Percentiles rank a stretch among this genome's conserved stretches.
Conservation (phyloP, 257 asterid genomes). For the Linderniella brevidens region DNA sequence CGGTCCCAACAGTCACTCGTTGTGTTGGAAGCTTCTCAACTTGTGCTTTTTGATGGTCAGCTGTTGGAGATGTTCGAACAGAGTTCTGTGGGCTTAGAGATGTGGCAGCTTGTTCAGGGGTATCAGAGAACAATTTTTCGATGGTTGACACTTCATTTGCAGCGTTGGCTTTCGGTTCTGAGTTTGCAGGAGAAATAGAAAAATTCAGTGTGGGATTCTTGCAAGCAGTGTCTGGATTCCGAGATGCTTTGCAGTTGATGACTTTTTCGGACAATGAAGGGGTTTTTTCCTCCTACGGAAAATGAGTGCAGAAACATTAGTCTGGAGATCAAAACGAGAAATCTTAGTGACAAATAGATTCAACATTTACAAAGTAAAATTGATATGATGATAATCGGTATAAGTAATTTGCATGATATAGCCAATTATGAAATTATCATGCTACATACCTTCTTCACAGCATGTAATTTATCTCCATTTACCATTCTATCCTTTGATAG, state of each 20-base stretch:
- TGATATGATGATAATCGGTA: no score
- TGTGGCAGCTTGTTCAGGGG: slow-evolving; percentile 24
- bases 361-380: no score
- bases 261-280: no score
- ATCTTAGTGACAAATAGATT: no score
- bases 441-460: slow-evolving; percentile 23
- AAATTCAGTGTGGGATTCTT: background rate
- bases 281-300: no score
- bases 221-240: no score
- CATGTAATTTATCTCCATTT: slow-evolving; percentile 17
- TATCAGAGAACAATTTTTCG: slow-evolving; percentile 23
- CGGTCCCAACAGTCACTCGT: slow-evolving; percentile 17
- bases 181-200: slow-evolving; percentile 10
- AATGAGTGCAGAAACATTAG: no score
- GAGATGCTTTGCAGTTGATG: no score
- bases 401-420: no score
- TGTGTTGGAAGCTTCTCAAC: slow-evolving; percentile 19
- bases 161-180: slow-evolving; percentile 22
- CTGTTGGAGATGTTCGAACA: slow-evolving; percentile 19
- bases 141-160: slow-evolving; percentile 12
- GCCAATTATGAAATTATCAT: no score
- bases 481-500: slow-evolving; percentile 21
- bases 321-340: no score
- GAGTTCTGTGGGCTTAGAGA: slow-evolving; percentile 16
- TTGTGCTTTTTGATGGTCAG: slow-evolving; percentile 14